Evolutionary conservation across 2,329 filamentous ascomycete genomes (phyloP), one percentile per base, ranked within the genome.

Genomic region (Calonectria henricotiae): DNA sequence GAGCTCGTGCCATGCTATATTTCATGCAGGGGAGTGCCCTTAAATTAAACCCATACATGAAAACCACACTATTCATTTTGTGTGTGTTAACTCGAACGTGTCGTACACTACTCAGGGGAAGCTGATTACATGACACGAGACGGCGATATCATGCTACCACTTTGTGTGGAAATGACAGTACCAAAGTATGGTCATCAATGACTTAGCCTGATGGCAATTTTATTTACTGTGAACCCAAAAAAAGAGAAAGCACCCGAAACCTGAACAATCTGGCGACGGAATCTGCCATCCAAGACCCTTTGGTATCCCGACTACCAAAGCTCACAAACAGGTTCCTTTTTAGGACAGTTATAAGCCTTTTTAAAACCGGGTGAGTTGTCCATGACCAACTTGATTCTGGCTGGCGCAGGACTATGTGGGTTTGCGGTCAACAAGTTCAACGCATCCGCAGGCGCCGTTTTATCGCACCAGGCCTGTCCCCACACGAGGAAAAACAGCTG

Each of bases 401-500:
- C 89, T 74, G 87, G 87, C 39, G 88, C 88, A 0, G 91, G 92
- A 5, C 91, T 88, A 81, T 94, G 92, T 0, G 88, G 87, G 77
- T 94, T 91, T 0, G 85, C 88, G 76, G 90, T 89, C 61, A 93
- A 88, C 1, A 85, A 82, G 65, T 86, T 83, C 39, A 91, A 85
- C 5, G 89, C 88, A 6, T 90, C 89, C 70, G 88, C 87, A 7
- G 89, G 86, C 2, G 82, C 12, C 6, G 20, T 25, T 23, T 41
- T 39, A 15, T 12, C 20, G 78, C 92, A 94, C 90, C 90, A 93
- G 81, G 86, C 87, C 73, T 89, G 91, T 4, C 84, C 87, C 77
- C 89, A 93, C 2, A 87, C 87, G 35, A 93, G 84, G 76, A 93
- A 93, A 82, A 93, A 94, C 4, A 93, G 80, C 79, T 93, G 91